phyloP scores from a whole-genome alignment of 1,284 basidiomycete species.

The Cryptococcus deneoformans region DNA sequence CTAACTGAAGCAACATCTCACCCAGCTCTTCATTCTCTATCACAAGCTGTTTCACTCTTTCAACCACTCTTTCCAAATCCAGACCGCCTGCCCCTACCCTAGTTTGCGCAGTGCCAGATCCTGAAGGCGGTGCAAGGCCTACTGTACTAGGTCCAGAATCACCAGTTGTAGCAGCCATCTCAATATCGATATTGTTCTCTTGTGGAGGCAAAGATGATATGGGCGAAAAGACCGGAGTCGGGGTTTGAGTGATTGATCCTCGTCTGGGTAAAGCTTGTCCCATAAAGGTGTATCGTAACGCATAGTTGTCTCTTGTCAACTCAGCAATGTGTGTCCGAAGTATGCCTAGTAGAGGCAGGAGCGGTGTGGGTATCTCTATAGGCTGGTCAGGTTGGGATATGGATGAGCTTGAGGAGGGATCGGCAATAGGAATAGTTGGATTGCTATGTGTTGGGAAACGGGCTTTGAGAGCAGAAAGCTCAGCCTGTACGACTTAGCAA shows the following conservation, averaged over 20 bases:
- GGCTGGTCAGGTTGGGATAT: neutral
- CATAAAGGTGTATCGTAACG: conserved; percentile 43
- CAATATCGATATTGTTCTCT: neutral
- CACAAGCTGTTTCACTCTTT: conserved; percentile 35
- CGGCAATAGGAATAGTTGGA: conserved; percentile 14
- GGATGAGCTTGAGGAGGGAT: neutral
- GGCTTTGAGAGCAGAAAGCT: conserved; percentile 16
- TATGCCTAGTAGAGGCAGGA: conserved; percentile 31
- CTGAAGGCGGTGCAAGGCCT: neutral
- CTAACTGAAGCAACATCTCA: conserved; percentile 40
- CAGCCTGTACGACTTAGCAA: conserved; percentile 11
- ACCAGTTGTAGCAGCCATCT: neutral
- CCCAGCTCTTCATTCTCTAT: conserved; percentile 46
- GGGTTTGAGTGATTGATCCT: conserved; percentile 8
- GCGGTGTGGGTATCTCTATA: conserved; percentile 27
- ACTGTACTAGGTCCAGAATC: neutral
- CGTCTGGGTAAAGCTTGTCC: conserved; percentile 15
- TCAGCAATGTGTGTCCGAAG: conserved; percentile 38
- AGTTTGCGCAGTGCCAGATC: neutral
- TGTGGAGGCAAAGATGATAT: conserved; percentile 2
- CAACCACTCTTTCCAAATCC: conserved; percentile 34
- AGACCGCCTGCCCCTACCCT: conserved; percentile 3
- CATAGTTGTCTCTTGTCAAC: conserved; percentile 40
- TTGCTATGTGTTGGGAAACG: conserved; percentile 9
- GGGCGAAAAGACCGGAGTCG: conserved; percentile 5